These are phyloP conservation scores for Ceratobasidium sp. DNA, from an alignment of 1,284 basidiomycete species.

Conservation along the genomic window DNA sequence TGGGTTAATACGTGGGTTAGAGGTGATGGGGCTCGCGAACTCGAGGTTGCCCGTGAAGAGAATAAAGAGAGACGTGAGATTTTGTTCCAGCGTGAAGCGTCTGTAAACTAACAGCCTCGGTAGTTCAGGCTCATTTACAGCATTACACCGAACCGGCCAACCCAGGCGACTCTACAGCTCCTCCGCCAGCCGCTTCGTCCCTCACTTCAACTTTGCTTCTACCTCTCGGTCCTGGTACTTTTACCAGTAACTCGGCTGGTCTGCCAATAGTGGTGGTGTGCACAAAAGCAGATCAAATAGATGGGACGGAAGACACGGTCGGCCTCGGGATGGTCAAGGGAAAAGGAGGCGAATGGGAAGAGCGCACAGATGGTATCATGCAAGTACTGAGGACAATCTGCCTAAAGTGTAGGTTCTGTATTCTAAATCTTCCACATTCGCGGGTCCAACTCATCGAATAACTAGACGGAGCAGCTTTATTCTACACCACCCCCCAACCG, in stretches of 20 bases:
- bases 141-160: conserved; percentile 82
- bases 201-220: conserved; percentile 64
- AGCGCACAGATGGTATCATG: conserved; percentile 94
- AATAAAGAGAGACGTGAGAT: conserved; percentile 80
- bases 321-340: conserved; percentile 82
- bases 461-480: conserved; percentile 88
- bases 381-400: conserved; percentile 92
- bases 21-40: conserved; percentile 69
- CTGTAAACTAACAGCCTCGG: background rate
- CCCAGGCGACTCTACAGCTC: conserved; percentile 55
- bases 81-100: conserved; percentile 18
- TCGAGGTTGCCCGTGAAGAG: conserved; percentile 76
- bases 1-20: conserved; percentile 86
- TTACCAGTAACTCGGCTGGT: conserved; percentile 83
- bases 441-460: conserved; percentile 6
- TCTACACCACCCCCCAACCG: conserved; percentile 88
- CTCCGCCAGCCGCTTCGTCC: conserved; percentile 60
- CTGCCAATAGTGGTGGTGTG: conserved; percentile 90
- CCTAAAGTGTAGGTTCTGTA: conserved; percentile 76
- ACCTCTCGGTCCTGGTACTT: conserved; percentile 77
- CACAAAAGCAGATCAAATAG: conserved; percentile 89
- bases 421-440: background rate
- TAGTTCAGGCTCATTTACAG: conserved; percentile 88
- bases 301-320: conserved; percentile 75
- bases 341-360: conserved; percentile 91